These are phyloP conservation scores for Coniferiporia weirii DNA, from an alignment of 1,284 basidiomycete genomes.

Conservation along the genomic window DNA sequence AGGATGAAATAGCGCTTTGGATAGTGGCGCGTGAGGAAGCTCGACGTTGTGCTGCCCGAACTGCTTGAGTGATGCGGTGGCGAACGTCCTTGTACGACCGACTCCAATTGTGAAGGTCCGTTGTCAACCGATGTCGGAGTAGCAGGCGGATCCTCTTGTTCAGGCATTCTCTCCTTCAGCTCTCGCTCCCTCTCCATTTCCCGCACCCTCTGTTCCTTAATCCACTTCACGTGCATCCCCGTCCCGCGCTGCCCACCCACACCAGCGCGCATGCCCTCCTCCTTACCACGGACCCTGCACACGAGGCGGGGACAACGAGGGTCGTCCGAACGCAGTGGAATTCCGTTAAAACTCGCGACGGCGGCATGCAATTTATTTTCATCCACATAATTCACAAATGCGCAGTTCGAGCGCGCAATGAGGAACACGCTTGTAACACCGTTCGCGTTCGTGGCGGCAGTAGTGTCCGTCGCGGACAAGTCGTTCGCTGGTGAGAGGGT, in stretches of 20 bases:
- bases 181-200: slow-evolving; percentile 17
- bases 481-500: slow-evolving; percentile 12
- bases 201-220: slow-evolving; percentile 54
- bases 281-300: slow-evolving; percentile 78
- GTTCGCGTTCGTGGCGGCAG: slow-evolving; percentile 26
- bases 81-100: slow-evolving; percentile 10
- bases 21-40: slow-evolving; percentile 70
- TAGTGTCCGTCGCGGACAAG: slow-evolving; percentile 16
- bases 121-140: slow-evolving; percentile 9
- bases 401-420: slow-evolving; percentile 89
- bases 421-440: slow-evolving; percentile 88
- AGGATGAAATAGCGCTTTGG: slow-evolving; percentile 89
- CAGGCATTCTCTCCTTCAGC: slow-evolving; percentile 11
- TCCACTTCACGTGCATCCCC: slow-evolving; percentile 79
- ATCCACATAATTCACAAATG: slow-evolving; percentile 84
- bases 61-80: slow-evolving; percentile 48
- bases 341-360: slow-evolving; percentile 70
- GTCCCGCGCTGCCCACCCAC: slow-evolving; percentile 88
- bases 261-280: slow-evolving; percentile 85
- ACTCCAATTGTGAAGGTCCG: slow-evolving; percentile 9
- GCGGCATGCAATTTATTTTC: slow-evolving; percentile 62
- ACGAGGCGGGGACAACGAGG: slow-evolving; percentile 74
- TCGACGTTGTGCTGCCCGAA: slow-evolving; percentile 69
- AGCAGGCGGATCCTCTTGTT: slow-evolving; percentile 27
- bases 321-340: slow-evolving; percentile 60